Conservation (phyloP, 768 basidiomycete species). For the Pleurotus ostreatus region DNA sequence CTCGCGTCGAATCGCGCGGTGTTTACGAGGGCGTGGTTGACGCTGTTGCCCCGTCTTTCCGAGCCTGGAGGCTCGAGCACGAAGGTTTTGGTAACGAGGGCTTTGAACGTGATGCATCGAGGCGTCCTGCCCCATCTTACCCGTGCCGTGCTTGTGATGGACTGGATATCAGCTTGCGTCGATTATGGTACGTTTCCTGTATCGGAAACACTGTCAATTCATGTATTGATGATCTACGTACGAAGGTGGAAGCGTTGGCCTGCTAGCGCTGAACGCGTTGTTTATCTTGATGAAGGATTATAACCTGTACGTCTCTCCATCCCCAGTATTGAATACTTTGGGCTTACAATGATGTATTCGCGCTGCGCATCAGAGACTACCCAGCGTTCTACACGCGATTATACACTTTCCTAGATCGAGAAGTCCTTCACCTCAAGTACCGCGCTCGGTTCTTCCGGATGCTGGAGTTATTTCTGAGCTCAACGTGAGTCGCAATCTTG, state of each 20-base stretch:
- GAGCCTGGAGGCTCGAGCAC: constrained; percentile 27
- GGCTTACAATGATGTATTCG: neutral
- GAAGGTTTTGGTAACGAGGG: constrained; percentile 46
- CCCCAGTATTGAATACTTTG: neutral
- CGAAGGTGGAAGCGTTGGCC: constrained; percentile 76
- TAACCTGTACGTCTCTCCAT: constrained; percentile 65
- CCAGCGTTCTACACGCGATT: constrained; percentile 92
- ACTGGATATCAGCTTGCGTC: constrained; percentile 84
- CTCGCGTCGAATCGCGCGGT: constrained; percentile 74
- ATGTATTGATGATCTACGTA: neutral
- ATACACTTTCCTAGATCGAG: constrained; percentile 83
- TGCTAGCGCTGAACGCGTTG: constrained; percentile 87
- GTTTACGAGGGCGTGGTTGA: constrained; percentile 80
- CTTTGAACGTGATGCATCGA: constrained; percentile 76
- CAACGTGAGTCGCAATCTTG: constrained; percentile 57
- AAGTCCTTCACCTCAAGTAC: constrained; percentile 88
- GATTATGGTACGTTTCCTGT: constrained; percentile 57
- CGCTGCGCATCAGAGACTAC: constrained; percentile 67
- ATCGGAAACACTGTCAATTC: neutral
- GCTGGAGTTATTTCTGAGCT: constrained; percentile 85
- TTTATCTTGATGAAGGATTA: constrained; percentile 90
- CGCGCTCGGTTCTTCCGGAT: constrained; percentile 94
- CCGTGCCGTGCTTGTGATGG: constrained; percentile 77
- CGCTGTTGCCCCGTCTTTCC: constrained; percentile 59
- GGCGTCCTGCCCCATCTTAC: constrained; percentile 83